Evolutionary conservation across 495 filamentous ascomycete species (phyloP).

Genomic region (Astrothelium macrocarpum): DNA sequence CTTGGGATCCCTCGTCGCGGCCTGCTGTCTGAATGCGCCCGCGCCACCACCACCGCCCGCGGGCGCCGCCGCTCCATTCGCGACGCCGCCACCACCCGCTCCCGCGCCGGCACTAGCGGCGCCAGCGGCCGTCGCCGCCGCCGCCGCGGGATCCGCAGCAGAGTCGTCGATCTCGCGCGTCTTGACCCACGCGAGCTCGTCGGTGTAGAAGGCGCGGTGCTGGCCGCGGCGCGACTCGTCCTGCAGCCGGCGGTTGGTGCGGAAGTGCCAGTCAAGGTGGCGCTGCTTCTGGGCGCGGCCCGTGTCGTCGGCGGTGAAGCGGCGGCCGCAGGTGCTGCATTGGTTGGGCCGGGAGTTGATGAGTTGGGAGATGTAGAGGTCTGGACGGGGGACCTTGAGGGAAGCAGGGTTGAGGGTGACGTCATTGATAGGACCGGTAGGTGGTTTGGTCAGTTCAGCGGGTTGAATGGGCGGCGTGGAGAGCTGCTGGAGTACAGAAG

Average conservation of each 20-base stretch:
- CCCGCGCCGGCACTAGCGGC: conserved; percentile 26
- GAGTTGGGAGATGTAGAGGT: conserved; percentile 56
- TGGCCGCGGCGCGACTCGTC: conserved; percentile 74
- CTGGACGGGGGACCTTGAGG: conserved; percentile 67
- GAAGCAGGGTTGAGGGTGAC: conserved; percentile 38
- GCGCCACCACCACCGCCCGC: too few relatives aligned
- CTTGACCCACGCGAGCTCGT: conserved; percentile 52
- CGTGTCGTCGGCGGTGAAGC: conserved; percentile 66
- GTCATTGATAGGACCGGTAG: conserved; percentile 7
- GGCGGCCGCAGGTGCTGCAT: conserved; percentile 83
- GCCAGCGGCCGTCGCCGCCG: not conserved
- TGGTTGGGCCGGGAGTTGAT: conserved; percentile 73
- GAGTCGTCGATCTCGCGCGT: conserved; percentile 30
- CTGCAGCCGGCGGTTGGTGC: conserved; percentile 77
- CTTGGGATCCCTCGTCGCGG: conserved; percentile 49
- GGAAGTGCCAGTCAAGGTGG: conserved; percentile 97
- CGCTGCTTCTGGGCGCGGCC: conserved; percentile 78
- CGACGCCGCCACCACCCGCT: too few relatives aligned
- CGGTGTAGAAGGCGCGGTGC: conserved; percentile 86
- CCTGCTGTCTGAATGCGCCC: too few relatives aligned
- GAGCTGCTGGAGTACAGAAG: conserved; percentile 10
- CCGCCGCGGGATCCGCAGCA: conserved; percentile 30
- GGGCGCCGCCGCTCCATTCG: too few relatives aligned
- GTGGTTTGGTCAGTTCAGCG: not conserved
- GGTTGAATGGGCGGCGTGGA: conserved; percentile 16